Evolutionary conservation across 1,284 basidiomycete genomes (phyloP).

Genomic region (Athelia sp.): DNA sequence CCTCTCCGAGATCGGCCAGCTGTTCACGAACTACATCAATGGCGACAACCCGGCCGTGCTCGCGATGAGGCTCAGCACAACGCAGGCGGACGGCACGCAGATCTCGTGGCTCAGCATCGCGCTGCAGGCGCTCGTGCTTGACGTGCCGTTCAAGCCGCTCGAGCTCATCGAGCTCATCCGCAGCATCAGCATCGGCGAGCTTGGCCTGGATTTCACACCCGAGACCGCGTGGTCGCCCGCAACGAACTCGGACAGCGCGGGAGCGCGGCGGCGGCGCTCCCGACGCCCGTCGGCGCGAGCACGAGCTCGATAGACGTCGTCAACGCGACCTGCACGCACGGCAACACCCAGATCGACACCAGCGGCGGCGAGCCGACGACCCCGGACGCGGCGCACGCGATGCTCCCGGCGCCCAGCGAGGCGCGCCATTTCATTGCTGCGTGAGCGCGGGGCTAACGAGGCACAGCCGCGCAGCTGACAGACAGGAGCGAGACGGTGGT

Average conservation of each 20-base stretch:
- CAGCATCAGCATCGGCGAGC: constrained; percentile 60
- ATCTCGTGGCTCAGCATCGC: constrained; percentile 70
- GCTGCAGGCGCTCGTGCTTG: constrained; percentile 48
- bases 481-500: constrained; percentile 36
- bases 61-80: constrained; percentile 54
- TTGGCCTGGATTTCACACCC: constrained; percentile 56
- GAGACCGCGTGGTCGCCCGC: constrained; percentile 57
- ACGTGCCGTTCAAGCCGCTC: constrained; percentile 59
- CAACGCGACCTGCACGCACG: constrained; percentile 52
- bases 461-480: constrained; percentile 47
- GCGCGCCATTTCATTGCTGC: not conserved
- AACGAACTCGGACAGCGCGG: constrained; percentile 51
- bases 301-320: constrained; percentile 48
- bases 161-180: constrained; percentile 62
- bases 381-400: constrained; percentile 44
- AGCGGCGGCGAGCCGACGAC: constrained; percentile 47
- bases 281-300: constrained; percentile 51
- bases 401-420: constrained; percentile 58
- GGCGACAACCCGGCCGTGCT: constrained; percentile 53
- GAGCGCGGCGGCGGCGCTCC: too few species aligned
- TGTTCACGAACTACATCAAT: constrained; percentile 77
- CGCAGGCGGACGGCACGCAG: constrained; percentile 46
- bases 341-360: constrained; percentile 65
- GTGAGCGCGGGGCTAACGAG: not conserved
- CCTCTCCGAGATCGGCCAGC: constrained; percentile 51